Base-by-base conservation (phyloP, 441 rosid species). In the Mallotus japonicus region DNA sequence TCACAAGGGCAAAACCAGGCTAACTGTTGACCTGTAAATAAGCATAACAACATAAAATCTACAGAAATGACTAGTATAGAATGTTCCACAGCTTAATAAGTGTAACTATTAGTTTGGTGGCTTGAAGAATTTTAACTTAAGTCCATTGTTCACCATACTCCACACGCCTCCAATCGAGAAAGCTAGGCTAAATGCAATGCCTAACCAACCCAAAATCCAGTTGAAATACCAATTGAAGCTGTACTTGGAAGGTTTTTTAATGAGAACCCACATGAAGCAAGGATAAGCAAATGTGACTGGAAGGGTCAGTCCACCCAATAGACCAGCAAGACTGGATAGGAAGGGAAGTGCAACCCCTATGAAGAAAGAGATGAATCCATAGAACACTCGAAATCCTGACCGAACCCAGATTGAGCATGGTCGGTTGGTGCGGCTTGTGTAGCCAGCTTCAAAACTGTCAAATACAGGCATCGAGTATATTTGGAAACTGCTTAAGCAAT, bases 231-330 rank as follows among this genome's bases (percentile, higher is more conserved):
- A 92, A 49, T 83, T 89, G 90, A 94, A 92, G 86, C 94, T 94
- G 84, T 89, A 90, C 64, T 89, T 94, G 0, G 84, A 34, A 0
- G 99, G 97, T 73, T 75, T 92, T 79, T 90, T 92, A 9, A 92
- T 92, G 24, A 94, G 90, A 15, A 87, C 92, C 97, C 97, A 94
- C 97, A 95, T 92, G 90, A 95, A 95, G 87, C 99, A 94, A 63
- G 99, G 97, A 78, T 90, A 94, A 4, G 99, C 99, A 73, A 92
- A 92, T 32, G 97, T 92, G 72, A 94, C 97, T 0, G 94, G 97
- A 22, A 92, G 95, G 6, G 94, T 94, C 42, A 94, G 90, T 69
- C 97, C 97, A 67, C 97, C 99, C 20, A 94, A 71, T 50, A 94
- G 81, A 37, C 97, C 97, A 6, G 99, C 96, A 2, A 94, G 95